Evolutionary conservation across 148 eudicot species (phyloP).

Genomic region (Rhododendron henanense): DNA sequence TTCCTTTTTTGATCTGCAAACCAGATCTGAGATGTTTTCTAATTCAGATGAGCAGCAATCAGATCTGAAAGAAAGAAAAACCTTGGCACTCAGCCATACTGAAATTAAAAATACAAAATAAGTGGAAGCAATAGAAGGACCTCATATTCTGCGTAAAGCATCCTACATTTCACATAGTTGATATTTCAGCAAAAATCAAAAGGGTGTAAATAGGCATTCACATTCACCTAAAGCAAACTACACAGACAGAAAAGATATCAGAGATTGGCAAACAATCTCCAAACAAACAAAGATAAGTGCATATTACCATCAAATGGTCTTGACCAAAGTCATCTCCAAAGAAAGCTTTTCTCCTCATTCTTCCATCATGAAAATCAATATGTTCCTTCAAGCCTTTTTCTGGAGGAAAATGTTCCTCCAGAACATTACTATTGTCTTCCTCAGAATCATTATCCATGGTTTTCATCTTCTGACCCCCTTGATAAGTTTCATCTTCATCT

Average conservation of each 20-base stretch:
- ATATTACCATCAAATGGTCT: constrained; percentile 44
- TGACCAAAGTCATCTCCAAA: constrained; percentile 45
- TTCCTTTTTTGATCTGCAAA: not conserved
- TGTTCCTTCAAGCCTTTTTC: constrained; percentile 39
- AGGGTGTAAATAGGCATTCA: not conserved
- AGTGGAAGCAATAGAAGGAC: not conserved
- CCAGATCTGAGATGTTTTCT: not conserved
- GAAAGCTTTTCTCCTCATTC: constrained; percentile 72
- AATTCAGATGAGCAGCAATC: not conserved
- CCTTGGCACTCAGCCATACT: not conserved
- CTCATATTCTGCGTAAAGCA: not conserved
- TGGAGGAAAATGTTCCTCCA: constrained; percentile 14
- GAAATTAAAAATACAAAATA: not conserved
- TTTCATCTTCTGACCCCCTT: constrained; percentile 12
- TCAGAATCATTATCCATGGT: constrained; percentile 28
- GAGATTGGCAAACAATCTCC: not conserved
- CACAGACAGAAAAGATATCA: not conserved
- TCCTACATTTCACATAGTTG: not conserved
- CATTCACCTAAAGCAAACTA: not conserved
- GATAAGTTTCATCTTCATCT: constrained; percentile 26
- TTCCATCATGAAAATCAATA: constrained; percentile 59
- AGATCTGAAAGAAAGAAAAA: not conserved
- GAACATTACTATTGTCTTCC: constrained; percentile 18
- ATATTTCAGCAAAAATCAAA: not conserved
- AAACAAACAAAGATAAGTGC: constrained; percentile 5